Base-by-base conservation (phyloP, 192 early-diverging fungal genomes). In the Backusella westeae region DNA sequence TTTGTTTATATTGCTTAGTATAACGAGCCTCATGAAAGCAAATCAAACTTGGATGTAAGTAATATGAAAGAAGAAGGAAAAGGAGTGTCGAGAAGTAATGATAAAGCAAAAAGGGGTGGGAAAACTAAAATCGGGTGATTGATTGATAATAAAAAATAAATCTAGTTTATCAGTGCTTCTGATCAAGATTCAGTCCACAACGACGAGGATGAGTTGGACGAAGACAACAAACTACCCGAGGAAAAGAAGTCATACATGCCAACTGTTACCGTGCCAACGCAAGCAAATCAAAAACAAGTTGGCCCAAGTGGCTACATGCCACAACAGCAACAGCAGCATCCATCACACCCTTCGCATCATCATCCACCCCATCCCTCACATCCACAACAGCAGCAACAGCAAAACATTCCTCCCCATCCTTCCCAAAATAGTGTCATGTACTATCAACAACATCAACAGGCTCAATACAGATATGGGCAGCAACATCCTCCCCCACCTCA, bases 11-110 rank as follows among this genome's bases (percentile, higher is more conserved):
- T 38, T 15, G 4, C 12, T 29, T 66, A 83, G 78, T 83, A 83
- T 71, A 80, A 75, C 49, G 82, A 83, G 42, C 82, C 82, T 26
- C 82, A 83, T 75, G 82, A 83, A 73, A 80, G 78, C 65, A 77
- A 79, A 69, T 80, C 78, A 35, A 83, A 83, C 66, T 77, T 80
- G 52, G 82, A 83, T 68, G 78, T 83, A 80, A 77, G 69, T 67
- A 17, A 15, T 32, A 23, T 14, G 26, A 21, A 14, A 21, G 49
- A 17, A 52, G 49, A 52, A 52, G 19, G 15, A 52, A n/a, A 52
- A 52, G 19, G 15, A 32, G 32, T 3, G 32, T 3, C 32, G 32
- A 32, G 32, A 32, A 32, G 3, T 32, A 32, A 32, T 32, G 32
- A 32, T 32, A 32, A 32, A 32, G 2, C 2, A 32, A 32, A 32